These are phyloP conservation scores for Lentinula edodes DNA, from an alignment of 768 basidiomycete genomes.

Conservation along the genomic window DNA sequence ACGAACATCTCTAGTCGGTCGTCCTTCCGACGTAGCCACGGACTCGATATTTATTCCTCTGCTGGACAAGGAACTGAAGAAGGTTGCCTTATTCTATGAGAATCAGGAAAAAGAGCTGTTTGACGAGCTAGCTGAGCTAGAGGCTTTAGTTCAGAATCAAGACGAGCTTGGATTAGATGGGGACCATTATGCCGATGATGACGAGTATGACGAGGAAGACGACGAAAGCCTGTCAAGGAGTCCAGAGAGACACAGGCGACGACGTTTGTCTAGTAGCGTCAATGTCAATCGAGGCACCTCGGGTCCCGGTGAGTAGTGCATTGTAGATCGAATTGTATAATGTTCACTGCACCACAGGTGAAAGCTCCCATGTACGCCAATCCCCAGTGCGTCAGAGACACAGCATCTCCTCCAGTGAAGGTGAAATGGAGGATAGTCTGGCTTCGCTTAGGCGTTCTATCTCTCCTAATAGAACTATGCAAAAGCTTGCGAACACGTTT, in stretches of 20 bases:
- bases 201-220: slow-evolving; percentile 46
- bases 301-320: slow-evolving; percentile 5
- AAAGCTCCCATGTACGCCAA: slow-evolving; percentile 12
- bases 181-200: slow-evolving; percentile 45
- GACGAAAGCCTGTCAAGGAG: slow-evolving; percentile 35
- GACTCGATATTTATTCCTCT: slow-evolving; percentile 66
- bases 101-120: slow-evolving; percentile 68
- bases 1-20: slow-evolving; percentile 46
- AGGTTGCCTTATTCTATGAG: slow-evolving; percentile 77
- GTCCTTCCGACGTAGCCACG: slow-evolving; percentile 29
- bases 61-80: slow-evolving; percentile 77
- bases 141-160: slow-evolving; percentile 50
- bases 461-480: slow-evolving; percentile 17
- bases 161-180: slow-evolving; percentile 53
- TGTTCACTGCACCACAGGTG: neutral
- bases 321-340: too few relatives aligned
- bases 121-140: slow-evolving; percentile 52
- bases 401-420: slow-evolving; percentile 51
- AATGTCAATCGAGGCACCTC: slow-evolving; percentile 11
- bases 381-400: slow-evolving; percentile 11
- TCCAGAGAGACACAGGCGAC: slow-evolving; percentile 26
- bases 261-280: slow-evolving; percentile 22
- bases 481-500: slow-evolving; percentile 42
- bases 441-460: slow-evolving; percentile 18
- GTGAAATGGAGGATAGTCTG: slow-evolving; percentile 34